Percentiles rank a stretch among this genome's conserved stretches.
Conservation (phyloP, 2,329 filamentous ascomycete species). For the Phaeosphaeriaceae sp. region DNA sequence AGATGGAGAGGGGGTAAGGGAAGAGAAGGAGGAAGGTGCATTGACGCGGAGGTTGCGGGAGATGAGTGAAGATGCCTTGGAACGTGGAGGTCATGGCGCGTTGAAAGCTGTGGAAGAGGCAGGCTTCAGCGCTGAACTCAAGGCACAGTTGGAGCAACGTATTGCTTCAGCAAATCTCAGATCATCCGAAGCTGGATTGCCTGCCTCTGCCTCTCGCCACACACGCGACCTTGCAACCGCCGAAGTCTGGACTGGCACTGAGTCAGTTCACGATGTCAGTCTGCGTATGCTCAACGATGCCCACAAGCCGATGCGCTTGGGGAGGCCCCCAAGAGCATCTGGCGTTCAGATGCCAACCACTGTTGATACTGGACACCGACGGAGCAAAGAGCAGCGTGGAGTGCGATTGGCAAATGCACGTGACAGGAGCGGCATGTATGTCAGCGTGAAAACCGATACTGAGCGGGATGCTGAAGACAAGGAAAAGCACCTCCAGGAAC, state of each 20-base stretch:
- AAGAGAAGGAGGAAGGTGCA: conserved; percentile 54
- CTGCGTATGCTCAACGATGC: conserved; percentile 77
- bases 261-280: conserved; percentile 75
- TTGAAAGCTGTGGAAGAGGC: conserved; percentile 65
- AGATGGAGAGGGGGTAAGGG: not conserved
- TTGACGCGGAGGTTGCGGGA: conserved; percentile 64
- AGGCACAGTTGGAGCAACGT: conserved; percentile 63
- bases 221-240: conserved; percentile 72
- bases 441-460: conserved; percentile 57
- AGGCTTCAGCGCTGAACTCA: conserved; percentile 68
- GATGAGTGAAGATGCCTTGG: conserved; percentile 66
- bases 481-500: conserved; percentile 72
- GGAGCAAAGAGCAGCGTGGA: conserved; percentile 43
- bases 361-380: conserved; percentile 47
- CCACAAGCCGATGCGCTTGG: conserved; percentile 58
- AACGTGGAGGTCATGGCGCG: conserved; percentile 61
- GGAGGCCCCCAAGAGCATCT: conserved; percentile 23
- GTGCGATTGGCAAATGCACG: conserved; percentile 62
- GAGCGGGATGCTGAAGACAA: conserved; percentile 73
- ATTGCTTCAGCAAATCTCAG: conserved; percentile 63
- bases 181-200: conserved; percentile 61
- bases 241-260: conserved; percentile 78
- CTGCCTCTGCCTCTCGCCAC: conserved; percentile 69
- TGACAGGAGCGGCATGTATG: conserved; percentile 64
- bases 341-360: conserved; percentile 33